Conservation (phyloP, 768 basidiomycete species). For the Calocybe cyanea region DNA sequence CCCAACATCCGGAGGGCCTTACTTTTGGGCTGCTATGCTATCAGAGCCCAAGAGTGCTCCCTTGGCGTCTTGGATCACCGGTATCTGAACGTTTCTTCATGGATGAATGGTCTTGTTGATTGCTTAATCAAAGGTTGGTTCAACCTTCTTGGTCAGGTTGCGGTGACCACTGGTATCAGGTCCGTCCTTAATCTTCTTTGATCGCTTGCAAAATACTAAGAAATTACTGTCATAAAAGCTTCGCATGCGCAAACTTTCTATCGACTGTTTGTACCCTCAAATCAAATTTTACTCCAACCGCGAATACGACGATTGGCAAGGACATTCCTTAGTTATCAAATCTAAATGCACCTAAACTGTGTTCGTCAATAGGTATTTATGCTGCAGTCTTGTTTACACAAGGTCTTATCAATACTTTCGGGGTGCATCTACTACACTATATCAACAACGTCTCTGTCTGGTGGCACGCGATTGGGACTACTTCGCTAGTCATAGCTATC, state of each 20-base stretch:
- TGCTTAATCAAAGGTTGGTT: constrained; percentile 57
- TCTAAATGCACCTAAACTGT: background rate
- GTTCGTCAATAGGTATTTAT: constrained; percentile 39
- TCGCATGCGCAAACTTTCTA: constrained; percentile 64
- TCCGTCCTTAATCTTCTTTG: constrained; percentile 17
- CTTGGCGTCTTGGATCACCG: constrained; percentile 72
- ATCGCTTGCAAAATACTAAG: too few relatives aligned
- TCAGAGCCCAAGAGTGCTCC: constrained; percentile 53
- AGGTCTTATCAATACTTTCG: constrained; percentile 73
- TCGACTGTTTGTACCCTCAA: constrained; percentile 60
- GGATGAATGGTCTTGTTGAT: background rate
- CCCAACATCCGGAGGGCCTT: constrained; percentile 71
- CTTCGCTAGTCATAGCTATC: constrained; percentile 61
- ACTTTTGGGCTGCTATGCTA: constrained; percentile 81
- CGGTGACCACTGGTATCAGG: constrained; percentile 73
- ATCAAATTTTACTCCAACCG: constrained; percentile 52
- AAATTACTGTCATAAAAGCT: constrained; percentile 37
- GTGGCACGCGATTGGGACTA: constrained; percentile 74
- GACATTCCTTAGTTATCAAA: background rate
- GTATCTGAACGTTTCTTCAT: constrained; percentile 19
- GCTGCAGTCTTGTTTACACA: constrained; percentile 67
- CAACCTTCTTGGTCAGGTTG: constrained; percentile 71
- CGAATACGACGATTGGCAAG: constrained; percentile 60
- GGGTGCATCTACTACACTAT: constrained; percentile 58
- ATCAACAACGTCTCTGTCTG: constrained; percentile 72